Conservation (phyloP, 306 rosid genomes). For the Acacia confusa region DNA sequence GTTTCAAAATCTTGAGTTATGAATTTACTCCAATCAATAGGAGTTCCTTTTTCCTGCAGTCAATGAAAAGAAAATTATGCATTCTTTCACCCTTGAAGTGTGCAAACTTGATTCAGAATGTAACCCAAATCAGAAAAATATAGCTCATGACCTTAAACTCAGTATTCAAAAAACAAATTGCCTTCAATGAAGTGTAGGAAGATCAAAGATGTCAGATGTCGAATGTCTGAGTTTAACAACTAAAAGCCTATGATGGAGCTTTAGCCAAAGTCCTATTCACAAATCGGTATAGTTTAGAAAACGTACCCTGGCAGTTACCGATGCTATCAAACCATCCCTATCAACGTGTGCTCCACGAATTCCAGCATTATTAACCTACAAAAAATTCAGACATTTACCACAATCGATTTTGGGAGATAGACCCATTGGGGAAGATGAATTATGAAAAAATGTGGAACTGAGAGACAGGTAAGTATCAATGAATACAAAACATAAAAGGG, state of each 20-base stretch:
- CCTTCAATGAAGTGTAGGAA: background rate
- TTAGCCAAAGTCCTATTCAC: background rate
- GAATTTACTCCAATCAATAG: slow-evolving; percentile 17
- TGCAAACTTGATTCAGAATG: background rate
- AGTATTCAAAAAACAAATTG: background rate
- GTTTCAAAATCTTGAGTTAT: slow-evolving; percentile 7
- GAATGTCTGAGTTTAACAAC: background rate
- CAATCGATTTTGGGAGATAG: background rate
- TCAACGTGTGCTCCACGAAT: slow-evolving; percentile 17
- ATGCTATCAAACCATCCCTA: slow-evolving; percentile 14
- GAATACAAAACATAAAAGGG: background rate
- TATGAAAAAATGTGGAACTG: background rate
- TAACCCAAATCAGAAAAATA: background rate
- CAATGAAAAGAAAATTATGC: background rate
- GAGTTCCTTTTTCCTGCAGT: background rate
- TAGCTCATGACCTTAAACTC: background rate
- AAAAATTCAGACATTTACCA: background rate
- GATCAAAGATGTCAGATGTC: background rate
- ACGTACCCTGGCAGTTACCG: background rate
- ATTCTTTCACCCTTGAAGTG: background rate
- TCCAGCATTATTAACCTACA: slow-evolving; percentile 46
- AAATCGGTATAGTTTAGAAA: background rate
- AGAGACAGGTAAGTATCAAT: background rate
- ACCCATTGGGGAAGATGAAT: background rate
- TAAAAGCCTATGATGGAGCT: background rate